Evolutionary conservation across 345 rosid genomes (phyloP).

Genomic region (Boechera divaricarpa): DNA sequence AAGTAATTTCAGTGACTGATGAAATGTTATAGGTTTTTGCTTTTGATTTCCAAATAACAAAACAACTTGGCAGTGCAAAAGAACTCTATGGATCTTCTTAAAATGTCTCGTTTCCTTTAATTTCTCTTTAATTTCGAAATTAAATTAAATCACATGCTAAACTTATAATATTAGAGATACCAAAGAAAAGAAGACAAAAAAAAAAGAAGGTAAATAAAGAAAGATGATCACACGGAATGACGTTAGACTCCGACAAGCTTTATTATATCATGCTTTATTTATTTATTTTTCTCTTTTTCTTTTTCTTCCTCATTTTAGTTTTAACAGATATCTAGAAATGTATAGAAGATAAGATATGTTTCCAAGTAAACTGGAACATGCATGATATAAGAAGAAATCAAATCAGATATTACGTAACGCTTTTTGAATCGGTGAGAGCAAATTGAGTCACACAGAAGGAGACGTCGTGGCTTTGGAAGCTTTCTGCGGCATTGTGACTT

Average conservation of each 20-base stretch:
- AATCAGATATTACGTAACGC: conserved; percentile 30
- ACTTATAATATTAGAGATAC: neutral
- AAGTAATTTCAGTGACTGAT: conserved; percentile 12
- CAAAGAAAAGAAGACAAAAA: neutral
- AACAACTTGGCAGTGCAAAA: neutral
- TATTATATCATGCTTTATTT: neutral
- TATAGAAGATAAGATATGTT: conserved; percentile 27
- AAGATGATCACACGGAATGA: conserved; percentile 35
- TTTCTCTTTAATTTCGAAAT: neutral
- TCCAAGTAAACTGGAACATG: conserved; percentile 19
- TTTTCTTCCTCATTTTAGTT: neutral
- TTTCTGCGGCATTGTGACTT: conserved; percentile 37
- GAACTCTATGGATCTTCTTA: conserved; percentile 8
- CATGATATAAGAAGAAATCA: conserved; percentile 10
- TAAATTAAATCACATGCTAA: neutral
- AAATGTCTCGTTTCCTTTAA: neutral
- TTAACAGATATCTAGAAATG: neutral
- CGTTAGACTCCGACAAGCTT: conserved; percentile 41
- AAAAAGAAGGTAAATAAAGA: neutral
- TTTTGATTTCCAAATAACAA: neutral
- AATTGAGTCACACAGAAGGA: conserved; percentile 34
- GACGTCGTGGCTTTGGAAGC: conserved; percentile 38
- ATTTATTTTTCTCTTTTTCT: no score
- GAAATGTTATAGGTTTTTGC: conserved; percentile 20
- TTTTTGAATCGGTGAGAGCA: conserved; percentile 25